These are phyloP conservation scores for Aspergillus nidulans DNA, from an alignment of 495 filamentous ascomycete genomes.

Conservation along the genomic window DNA sequence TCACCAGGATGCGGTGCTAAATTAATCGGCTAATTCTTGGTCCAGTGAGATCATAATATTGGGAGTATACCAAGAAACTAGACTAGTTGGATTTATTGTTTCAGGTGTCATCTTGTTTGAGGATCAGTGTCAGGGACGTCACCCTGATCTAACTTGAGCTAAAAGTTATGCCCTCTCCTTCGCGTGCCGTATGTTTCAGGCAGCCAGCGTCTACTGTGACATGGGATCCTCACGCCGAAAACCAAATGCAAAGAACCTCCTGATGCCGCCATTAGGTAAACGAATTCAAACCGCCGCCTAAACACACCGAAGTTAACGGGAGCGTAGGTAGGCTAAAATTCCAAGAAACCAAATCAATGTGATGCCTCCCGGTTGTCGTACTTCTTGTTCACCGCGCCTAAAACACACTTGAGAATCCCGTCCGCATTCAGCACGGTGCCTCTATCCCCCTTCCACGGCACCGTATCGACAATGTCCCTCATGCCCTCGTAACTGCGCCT, in stretches of 20 bases:
- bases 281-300: background rate
- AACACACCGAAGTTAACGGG: conserved; percentile 6
- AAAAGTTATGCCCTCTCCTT: no score
- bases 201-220: conserved; percentile 10
- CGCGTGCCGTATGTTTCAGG: background rate
- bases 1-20: background rate
- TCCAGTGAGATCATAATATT: conserved; percentile 2
- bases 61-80: background rate
- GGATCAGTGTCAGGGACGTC: background rate
- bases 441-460: conserved; percentile 58
- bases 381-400: conserved; percentile 52
- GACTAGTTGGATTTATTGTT: background rate
- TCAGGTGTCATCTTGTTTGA: background rate
- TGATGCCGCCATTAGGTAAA: background rate
- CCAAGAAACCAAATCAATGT: background rate
- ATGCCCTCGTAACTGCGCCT: conserved; percentile 45
- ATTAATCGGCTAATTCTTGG: background rate
- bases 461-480: conserved; percentile 92
- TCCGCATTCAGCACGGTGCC: conserved; percentile 52
- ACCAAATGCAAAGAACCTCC: background rate
- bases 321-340: background rate
- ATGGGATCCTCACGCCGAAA: no score
- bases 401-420: conserved; percentile 75
- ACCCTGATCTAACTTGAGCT: background rate
- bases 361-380: conserved; percentile 28